Percentiles rank a stretch among this genome's conserved stretches.
phyloP scores from a whole-genome alignment of 202 grass and related monocot genomes.

The Carex arenaria region DNA sequence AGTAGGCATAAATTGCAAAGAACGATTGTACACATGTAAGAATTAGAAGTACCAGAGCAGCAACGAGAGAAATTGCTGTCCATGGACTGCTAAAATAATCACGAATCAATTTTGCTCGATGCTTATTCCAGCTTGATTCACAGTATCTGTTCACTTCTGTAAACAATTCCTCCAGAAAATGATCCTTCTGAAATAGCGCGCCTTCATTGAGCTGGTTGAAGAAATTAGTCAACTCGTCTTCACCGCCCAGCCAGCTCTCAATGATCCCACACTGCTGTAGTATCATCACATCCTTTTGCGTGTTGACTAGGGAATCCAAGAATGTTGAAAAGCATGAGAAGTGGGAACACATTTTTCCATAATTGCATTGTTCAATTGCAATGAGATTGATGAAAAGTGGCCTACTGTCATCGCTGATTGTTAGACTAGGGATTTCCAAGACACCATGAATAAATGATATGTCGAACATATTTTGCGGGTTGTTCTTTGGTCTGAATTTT shows the following conservation, averaged over 20 bases:
- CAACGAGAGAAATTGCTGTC: constrained; percentile 50
- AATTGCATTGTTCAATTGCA: constrained; percentile 53
- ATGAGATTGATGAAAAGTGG: constrained; percentile 32
- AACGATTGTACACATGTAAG: constrained; percentile 56
- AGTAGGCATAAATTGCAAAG: constrained; percentile 19
- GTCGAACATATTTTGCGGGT: too few relatives aligned
- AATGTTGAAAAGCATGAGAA: constrained; percentile 40
- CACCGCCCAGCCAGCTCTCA: neutral
- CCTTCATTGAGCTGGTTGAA: constrained; percentile 40
- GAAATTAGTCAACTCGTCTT: constrained; percentile 33
- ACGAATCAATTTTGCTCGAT: constrained; percentile 39
- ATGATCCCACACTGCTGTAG: constrained; percentile 40
- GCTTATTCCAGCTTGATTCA: constrained; percentile 40
- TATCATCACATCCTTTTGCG: constrained; percentile 27
- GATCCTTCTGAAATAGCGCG: neutral
- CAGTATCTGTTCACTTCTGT: constrained; percentile 24
- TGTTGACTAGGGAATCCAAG: constrained; percentile 30
- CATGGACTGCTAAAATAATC: constrained; percentile 66
- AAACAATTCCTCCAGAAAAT: constrained; percentile 35
- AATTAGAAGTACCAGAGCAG: constrained; percentile 41
- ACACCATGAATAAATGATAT: too few relatives aligned
- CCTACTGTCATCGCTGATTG: constrained; percentile 10
- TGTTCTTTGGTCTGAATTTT: too few relatives aligned
- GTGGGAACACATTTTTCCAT: constrained; percentile 6
- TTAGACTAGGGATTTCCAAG: too few relatives aligned